Evolutionary conservation across 2,329 filamentous ascomycete genomes (phyloP).

Genomic region (Alternaria arborescens): DNA sequence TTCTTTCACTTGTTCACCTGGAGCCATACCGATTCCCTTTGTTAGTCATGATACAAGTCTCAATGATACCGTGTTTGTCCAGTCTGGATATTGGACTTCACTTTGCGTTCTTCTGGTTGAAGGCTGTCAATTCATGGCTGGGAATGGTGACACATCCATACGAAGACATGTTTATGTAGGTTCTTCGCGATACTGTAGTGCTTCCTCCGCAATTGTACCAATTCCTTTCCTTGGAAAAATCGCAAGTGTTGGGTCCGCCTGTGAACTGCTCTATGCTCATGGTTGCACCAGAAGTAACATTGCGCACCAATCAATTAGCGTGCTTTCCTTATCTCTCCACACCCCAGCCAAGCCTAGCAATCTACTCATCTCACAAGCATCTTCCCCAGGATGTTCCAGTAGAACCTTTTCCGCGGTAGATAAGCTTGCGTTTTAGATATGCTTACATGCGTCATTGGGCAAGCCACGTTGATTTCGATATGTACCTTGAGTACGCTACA

Average conservation of each 20-base stretch:
- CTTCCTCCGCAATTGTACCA: neutral
- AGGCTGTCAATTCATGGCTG: neutral
- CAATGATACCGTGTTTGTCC: constrained; percentile 15
- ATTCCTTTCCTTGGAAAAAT: neutral
- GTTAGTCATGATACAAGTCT: neutral
- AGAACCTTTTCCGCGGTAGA: constrained; percentile 18
- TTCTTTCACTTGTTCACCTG: constrained; percentile 1
- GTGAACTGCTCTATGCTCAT: neutral
- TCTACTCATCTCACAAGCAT: constrained; percentile 13
- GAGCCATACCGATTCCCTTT: constrained; percentile 13
- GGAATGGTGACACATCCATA: constrained; percentile 1
- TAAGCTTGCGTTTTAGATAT: constrained; percentile 18
- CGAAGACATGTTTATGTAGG: constrained; percentile 4
- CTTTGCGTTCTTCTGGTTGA: constrained; percentile 1
- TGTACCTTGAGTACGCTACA: neutral
- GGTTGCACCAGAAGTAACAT: constrained; percentile 4
- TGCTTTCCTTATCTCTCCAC: constrained; percentile 29
- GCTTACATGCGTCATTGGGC: constrained; percentile 15
- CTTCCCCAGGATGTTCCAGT: constrained; percentile 14
- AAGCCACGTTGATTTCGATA: constrained; percentile 5
- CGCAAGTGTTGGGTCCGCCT: neutral
- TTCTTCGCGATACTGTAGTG: neutral
- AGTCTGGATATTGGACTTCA: constrained; percentile 26
- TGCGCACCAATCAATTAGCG: constrained; percentile 20
- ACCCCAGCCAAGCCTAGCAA: constrained; percentile 11